A percentile compares a stretch with the other conserved stretches of the same genome.
These are phyloP conservation scores for Candida nitratophila DNA, from an alignment of 805 yeast species.

Conservation along the genomic window DNA sequence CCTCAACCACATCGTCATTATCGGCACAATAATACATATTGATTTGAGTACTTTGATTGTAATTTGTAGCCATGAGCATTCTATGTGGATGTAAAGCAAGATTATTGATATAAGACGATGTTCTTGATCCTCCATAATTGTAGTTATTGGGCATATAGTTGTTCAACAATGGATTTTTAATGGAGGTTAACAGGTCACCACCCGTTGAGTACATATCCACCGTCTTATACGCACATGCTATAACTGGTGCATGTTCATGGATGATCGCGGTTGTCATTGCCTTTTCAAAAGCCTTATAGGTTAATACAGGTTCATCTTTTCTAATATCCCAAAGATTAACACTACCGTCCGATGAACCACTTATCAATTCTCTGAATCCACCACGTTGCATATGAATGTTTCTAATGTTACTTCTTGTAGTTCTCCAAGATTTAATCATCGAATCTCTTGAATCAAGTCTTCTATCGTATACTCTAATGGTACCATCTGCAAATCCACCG, in stretches of 20 bases:
- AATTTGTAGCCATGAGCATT: conserved; percentile 85
- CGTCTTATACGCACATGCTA: conserved; percentile 79
- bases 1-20: conserved; percentile 18
- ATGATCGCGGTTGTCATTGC: conserved; percentile 65
- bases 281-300: conserved; percentile 47
- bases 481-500: conserved; percentile 90
- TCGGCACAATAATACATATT: conserved; percentile 53
- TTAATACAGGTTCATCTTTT: conserved; percentile 57
- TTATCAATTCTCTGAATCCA: conserved; percentile 81
- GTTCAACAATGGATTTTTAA: conserved; percentile 27
- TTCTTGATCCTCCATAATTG: neutral
- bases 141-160: neutral
- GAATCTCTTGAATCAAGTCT: conserved; percentile 79
- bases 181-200: conserved; percentile 63
- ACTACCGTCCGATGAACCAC: conserved; percentile 77
- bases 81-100: conserved; percentile 87
- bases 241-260: conserved; percentile 95
- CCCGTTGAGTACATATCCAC: conserved; percentile 81
- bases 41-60: conserved; percentile 69
- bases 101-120: conserved; percentile 53
- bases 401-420: conserved; percentile 39
- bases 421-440: conserved; percentile 77
- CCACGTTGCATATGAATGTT: conserved; percentile 96
- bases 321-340: conserved; percentile 92
- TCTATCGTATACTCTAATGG: conserved; percentile 84